Evolutionary conservation across 306 rosid genomes (phyloP).

Genomic region (Alnus glutinosa): DNA sequence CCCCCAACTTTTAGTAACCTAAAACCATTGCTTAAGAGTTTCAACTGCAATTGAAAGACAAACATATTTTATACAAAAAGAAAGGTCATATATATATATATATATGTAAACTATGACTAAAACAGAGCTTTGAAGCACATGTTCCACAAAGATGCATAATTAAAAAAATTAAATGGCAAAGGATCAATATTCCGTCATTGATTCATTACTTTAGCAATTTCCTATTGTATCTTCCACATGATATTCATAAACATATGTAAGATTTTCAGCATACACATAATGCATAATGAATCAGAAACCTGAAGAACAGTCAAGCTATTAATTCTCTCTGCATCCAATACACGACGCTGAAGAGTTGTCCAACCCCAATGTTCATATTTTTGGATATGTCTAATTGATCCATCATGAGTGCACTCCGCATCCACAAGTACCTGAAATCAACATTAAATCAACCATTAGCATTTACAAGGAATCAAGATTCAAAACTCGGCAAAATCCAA

Average conservation of each 20-base stretch:
- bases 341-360: conserved; percentile 76
- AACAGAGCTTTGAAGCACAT: not conserved
- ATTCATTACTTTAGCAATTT: not conserved
- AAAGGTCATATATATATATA: not conserved
- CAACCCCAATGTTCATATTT: conserved; percentile 96
- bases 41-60: conserved; percentile 56
- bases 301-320: conserved; percentile 70
- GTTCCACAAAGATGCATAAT: not conserved
- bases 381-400: conserved; percentile 85
- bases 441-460: conserved; percentile 21
- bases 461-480: conserved; percentile 19
- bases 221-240: not conserved
- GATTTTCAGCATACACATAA: not conserved
- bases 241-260: not conserved
- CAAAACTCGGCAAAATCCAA: conserved; percentile 11
- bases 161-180: not conserved
- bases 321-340: conserved; percentile 83
- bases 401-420: conserved; percentile 99
- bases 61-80: conserved; percentile 2
- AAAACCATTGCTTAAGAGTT: conserved; percentile 84
- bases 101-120: not conserved
- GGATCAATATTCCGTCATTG: not conserved
- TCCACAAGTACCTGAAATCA: conserved; percentile 81
- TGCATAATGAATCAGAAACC: conserved; percentile 42
- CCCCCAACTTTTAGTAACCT: conserved; percentile 79